Conservation (phyloP, 1,139 yeast genomes). For the Maudiozyma humilis region DNA sequence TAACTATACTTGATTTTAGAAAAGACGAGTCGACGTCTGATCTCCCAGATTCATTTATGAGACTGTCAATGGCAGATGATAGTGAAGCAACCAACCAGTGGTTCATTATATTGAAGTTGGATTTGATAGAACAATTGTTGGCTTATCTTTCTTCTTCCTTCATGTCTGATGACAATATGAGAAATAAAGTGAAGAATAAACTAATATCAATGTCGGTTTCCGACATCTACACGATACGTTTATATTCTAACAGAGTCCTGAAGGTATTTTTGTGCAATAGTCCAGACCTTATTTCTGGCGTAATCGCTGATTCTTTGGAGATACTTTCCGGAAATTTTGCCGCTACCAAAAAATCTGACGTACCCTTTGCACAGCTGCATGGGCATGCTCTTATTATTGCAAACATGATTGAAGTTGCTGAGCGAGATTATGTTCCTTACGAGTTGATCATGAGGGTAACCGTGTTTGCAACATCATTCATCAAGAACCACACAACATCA, state of each 20-base stretch:
- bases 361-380: slow-evolving; percentile 34
- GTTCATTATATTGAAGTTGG: slow-evolving; percentile 22
- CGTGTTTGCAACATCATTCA: slow-evolving; percentile 30
- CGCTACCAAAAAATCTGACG: slow-evolving; percentile 28
- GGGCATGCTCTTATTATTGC: slow-evolving; percentile 38
- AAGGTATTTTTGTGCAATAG: slow-evolving; percentile 31
- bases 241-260: slow-evolving; percentile 33
- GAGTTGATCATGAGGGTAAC: slow-evolving; percentile 33
- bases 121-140: slow-evolving; percentile 21
- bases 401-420: slow-evolving; percentile 30
- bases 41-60: not conserved
- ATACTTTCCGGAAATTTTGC: slow-evolving; percentile 33
- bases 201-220: slow-evolving; percentile 32
- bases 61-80: slow-evolving; percentile 6
- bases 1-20: slow-evolving; percentile 12
- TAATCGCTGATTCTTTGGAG: slow-evolving; percentile 27
- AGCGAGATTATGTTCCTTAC: slow-evolving; percentile 33
- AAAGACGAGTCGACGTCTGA: not conserved
- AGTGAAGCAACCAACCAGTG: slow-evolving; percentile 12
- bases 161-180: slow-evolving; percentile 23
- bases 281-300: slow-evolving; percentile 28
- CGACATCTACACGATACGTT: slow-evolving; percentile 33
- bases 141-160: slow-evolving; percentile 26
- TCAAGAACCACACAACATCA: slow-evolving; percentile 31
- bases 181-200: slow-evolving; percentile 25